Conservation (phyloP, 495 filamentous ascomycete genomes). For the Aeminium ludgeri region DNA sequence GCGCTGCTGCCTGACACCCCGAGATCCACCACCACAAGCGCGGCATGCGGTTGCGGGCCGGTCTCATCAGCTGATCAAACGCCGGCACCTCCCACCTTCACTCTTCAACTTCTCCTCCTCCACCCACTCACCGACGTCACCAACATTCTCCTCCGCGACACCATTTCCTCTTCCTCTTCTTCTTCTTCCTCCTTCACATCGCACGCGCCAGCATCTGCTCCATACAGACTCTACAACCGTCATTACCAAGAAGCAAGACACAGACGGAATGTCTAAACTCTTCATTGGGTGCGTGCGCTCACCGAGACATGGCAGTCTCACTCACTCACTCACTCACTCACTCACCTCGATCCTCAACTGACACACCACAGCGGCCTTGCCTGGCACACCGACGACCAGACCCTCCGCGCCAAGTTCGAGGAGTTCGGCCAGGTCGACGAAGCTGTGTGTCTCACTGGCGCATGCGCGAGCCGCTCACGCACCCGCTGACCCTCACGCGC, state of each 20-base stretch:
- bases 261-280: constrained; percentile 56
- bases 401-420: constrained; percentile 71
- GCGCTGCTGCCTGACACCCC: too few relatives aligned
- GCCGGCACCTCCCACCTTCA: background rate
- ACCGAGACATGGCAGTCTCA: background rate
- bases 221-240: constrained; percentile 2
- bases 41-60: too few relatives aligned
- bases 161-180: background rate
- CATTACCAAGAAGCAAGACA: constrained; percentile 11
- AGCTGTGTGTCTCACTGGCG: constrained; percentile 45
- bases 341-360: constrained; percentile 12
- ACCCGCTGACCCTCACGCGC: constrained; percentile 2
- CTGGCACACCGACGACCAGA: constrained; percentile 86
- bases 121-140: too few relatives aligned
- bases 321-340: background rate
- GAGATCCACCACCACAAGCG: too few relatives aligned
- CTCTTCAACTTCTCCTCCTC: too few relatives aligned
- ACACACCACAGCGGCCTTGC: constrained; percentile 60
- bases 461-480: background rate
- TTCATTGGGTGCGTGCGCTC: constrained; percentile 62
- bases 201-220: constrained; percentile 1
- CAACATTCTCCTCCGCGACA: too few relatives aligned
- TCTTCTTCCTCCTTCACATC: background rate
- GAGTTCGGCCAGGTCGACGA: constrained; percentile 79
- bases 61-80: background rate